A percentile compares a stretch with the other conserved stretches of the same genome.
phyloP scores from a whole-genome alignment of 2,329 filamentous ascomycete species.

The Lecanoromycetidae sp. region DNA sequence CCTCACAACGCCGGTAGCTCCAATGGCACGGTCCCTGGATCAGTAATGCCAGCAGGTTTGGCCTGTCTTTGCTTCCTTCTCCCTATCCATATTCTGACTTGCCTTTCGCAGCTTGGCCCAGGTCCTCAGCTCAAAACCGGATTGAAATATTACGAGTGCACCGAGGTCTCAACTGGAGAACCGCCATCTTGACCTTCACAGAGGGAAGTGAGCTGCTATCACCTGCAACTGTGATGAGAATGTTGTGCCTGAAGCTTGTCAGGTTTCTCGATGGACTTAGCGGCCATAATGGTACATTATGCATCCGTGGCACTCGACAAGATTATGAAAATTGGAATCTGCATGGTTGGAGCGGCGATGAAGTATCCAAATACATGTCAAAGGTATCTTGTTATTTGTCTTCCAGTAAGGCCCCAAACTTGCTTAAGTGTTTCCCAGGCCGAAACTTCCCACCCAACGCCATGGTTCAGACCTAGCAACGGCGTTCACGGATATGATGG shows the following conservation, averaged over 20 bases:
- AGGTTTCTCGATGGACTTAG: conserved; percentile 15
- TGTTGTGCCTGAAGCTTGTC: neutral
- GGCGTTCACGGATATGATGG: conserved; percentile 41
- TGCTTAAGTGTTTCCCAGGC: too few relatives aligned
- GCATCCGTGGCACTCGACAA: conserved; percentile 11
- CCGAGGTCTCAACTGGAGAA: conserved; percentile 30
- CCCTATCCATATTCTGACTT: neutral
- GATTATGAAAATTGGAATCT: conserved; percentile 16
- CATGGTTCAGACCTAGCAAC: conserved; percentile 42
- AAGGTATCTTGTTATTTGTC: too few relatives aligned
- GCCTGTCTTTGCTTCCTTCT: neutral
- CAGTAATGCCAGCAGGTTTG: neutral
- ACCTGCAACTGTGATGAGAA: neutral
- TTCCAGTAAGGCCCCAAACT: too few relatives aligned
- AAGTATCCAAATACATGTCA: conserved; percentile 15
- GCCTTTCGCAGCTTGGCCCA: conserved; percentile 29
- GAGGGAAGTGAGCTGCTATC: conserved; percentile 23
- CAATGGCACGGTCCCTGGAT: conserved; percentile 2
- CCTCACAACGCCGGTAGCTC: conserved; percentile 33
- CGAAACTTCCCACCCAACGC: conserved; percentile 46
- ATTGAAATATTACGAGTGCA: conserved; percentile 34
- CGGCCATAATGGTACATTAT: conserved; percentile 14
- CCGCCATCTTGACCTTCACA: conserved; percentile 32
- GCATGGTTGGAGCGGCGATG: conserved; percentile 15
- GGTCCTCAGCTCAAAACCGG: conserved; percentile 32